A percentile compares a stretch with the other conserved stretches of the same genome.
phyloP scores from a whole-genome alignment of 2,329 filamentous ascomycete genomes.

The Epichloe sylvatica region DNA sequence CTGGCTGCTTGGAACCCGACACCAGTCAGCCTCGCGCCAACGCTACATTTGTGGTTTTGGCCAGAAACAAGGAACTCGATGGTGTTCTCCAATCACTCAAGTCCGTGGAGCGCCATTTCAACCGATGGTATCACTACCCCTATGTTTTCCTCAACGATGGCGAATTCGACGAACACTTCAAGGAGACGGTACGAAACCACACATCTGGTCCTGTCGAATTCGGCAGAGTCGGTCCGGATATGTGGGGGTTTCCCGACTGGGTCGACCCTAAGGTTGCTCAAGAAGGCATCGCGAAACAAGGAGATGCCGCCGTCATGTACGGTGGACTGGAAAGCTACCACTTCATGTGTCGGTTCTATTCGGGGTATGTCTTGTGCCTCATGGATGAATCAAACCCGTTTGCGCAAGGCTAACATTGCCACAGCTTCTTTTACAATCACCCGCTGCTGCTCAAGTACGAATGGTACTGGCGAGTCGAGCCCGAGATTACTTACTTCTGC shows the following conservation, averaged over 20 bases:
- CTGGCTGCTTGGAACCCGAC: conserved; percentile 73
- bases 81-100: conserved; percentile 94
- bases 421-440: conserved; percentile 90
- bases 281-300: conserved; percentile 92
- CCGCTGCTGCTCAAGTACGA: conserved; percentile 90
- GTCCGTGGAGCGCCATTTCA: conserved; percentile 97
- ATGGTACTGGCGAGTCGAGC: conserved; percentile 99
- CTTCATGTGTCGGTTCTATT: conserved; percentile 98
- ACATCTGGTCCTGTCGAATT: conserved; percentile 84
- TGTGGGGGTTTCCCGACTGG: conserved; percentile 98
- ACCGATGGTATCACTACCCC: conserved; percentile 95
- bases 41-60: conserved; percentile 88
- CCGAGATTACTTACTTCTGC: conserved; percentile 99
- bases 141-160: conserved; percentile 98
- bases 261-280: conserved; percentile 85
- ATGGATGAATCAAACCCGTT: not conserved
- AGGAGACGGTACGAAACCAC: conserved; percentile 74
- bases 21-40: conserved; percentile 72
- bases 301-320: conserved; percentile 97
- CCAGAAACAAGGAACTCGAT: conserved; percentile 89
- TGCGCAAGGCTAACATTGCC: conserved; percentile 10
- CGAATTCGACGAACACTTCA: conserved; percentile 92
- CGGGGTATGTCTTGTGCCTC: conserved; percentile 50
- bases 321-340: conserved; percentile 98
- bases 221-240: conserved; percentile 75